These are phyloP conservation scores for Leptodontidium sp. DNA, from an alignment of 2,329 filamentous ascomycete genomes.

Conservation along the genomic window DNA sequence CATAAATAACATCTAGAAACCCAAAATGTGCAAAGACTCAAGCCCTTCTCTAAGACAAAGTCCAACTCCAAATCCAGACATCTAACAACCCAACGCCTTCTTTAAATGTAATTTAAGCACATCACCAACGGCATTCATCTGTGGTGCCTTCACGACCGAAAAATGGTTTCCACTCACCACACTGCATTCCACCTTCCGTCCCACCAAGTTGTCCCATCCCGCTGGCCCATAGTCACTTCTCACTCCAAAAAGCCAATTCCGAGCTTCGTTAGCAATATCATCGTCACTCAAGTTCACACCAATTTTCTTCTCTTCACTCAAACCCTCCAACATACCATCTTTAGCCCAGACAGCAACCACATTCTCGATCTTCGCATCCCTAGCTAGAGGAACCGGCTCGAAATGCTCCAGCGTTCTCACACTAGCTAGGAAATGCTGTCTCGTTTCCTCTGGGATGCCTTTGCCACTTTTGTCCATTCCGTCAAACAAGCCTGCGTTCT, in stretches of 20 bases:
- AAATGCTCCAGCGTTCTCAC: conserved; percentile 21
- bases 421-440: conserved; percentile 26
- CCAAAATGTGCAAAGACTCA: background rate
- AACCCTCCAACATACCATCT: conserved; percentile 7
- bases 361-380: conserved; percentile 8
- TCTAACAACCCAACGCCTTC: background rate
- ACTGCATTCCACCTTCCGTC: background rate
- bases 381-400: conserved; percentile 13
- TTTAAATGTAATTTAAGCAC: background rate
- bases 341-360: conserved; percentile 11
- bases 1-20: background rate
- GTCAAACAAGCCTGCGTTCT: conserved; percentile 22
- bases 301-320: conserved; percentile 3
- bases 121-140: background rate
- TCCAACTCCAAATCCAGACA: background rate
- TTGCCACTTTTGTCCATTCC: conserved; percentile 19
- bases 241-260: conserved; percentile 7
- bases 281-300: conserved; percentile 1
- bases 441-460: conserved; percentile 16
- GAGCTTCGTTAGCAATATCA: conserved; percentile 1
- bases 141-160: background rate
- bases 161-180: conserved; percentile 3
- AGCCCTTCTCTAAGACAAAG: background rate
- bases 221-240: conserved; percentile 7
- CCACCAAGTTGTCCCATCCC: conserved; percentile 3